Evolutionary conservation across 2,329 filamentous ascomycete genomes (phyloP).

Genomic region (Fusarium annulatum): DNA sequence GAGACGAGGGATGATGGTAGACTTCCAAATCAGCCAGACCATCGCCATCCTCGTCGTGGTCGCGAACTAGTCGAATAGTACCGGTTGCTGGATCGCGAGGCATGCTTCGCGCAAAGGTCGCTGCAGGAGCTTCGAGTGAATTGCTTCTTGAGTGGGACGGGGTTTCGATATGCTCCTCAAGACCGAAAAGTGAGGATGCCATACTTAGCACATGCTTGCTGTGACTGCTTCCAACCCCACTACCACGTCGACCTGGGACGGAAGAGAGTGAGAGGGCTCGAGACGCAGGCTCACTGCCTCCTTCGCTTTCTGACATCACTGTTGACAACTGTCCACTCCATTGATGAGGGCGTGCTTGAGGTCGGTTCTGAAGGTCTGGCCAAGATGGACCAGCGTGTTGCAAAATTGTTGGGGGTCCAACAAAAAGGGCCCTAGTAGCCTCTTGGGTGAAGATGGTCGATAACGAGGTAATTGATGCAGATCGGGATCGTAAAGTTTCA

Average conservation of each 20-base stretch:
- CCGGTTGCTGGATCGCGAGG: conserved; percentile 50
- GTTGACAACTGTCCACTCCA: conserved; percentile 74
- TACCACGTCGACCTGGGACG: conserved; percentile 59
- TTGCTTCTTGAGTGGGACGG: conserved; percentile 56
- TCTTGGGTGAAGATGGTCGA: conserved; percentile 65
- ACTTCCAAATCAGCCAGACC: conserved; percentile 69
- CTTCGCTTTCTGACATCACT: conserved; percentile 71
- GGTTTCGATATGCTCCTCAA: conserved; percentile 53
- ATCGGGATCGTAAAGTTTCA: conserved; percentile 64
- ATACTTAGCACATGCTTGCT: conserved; percentile 68
- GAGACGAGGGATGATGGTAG: conserved; percentile 64
- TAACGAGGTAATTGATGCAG: conserved; percentile 66
- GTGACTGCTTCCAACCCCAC: conserved; percentile 61
- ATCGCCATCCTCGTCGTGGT: conserved; percentile 73
- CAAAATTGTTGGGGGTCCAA: conserved; percentile 42
- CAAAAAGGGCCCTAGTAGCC: conserved; percentile 50
- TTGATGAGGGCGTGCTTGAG: conserved; percentile 60
- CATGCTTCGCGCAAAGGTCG: conserved; percentile 55
- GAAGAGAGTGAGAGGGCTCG: conserved; percentile 60
- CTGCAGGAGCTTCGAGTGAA: conserved; percentile 62
- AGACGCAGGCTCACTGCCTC: conserved; percentile 61
- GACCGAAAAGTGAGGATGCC: conserved; percentile 62
- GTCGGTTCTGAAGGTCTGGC: conserved; percentile 31
- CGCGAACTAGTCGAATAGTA: conserved; percentile 60
- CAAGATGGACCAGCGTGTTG: conserved; percentile 42